Conservation (phyloP, 2,329 filamentous ascomycete species). For the Torrubiella hemipterigena region DNA sequence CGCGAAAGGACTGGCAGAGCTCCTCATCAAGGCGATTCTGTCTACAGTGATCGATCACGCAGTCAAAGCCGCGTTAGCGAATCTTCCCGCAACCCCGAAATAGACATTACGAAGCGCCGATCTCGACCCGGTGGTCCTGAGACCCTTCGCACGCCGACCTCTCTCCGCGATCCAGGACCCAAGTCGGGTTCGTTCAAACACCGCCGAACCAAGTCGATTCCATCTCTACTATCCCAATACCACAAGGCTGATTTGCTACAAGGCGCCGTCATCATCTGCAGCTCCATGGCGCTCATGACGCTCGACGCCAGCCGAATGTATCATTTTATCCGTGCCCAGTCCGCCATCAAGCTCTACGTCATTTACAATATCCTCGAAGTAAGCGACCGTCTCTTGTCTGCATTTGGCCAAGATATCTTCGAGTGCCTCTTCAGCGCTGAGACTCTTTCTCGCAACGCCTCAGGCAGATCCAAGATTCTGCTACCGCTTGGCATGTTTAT, state of each 20-base stretch:
- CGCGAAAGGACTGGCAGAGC: constrained; percentile 34
- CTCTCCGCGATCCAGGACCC: constrained; percentile 13
- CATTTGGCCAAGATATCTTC: constrained; percentile 88
- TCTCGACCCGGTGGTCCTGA: constrained; percentile 2
- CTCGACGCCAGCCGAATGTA: constrained; percentile 97
- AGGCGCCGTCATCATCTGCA: constrained; percentile 76
- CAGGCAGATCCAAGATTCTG: constrained; percentile 83
- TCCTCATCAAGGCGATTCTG: constrained; percentile 18
- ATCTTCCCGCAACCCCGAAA: not conserved
- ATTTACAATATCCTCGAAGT: constrained; percentile 97
- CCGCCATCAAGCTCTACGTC: constrained; percentile 95
- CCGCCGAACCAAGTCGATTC: constrained; percentile 68
- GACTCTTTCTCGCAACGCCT: constrained; percentile 74
- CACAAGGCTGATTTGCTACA: constrained; percentile 95
- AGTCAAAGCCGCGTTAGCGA: constrained; percentile 21
- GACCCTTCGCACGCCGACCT: constrained; percentile 8
- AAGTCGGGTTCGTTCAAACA: constrained; percentile 38
- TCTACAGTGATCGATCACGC: constrained; percentile 25
- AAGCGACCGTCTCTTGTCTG: constrained; percentile 77
- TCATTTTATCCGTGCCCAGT: constrained; percentile 90
- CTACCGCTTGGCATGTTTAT: constrained; percentile 86
- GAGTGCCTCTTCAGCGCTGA: constrained; percentile 93
- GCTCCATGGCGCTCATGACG: constrained; percentile 73
- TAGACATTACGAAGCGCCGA: constrained; percentile 2
- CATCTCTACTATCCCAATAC: constrained; percentile 72